Conservation (phyloP, 306 rosid genomes). For the Fragaria ananassa region DNA sequence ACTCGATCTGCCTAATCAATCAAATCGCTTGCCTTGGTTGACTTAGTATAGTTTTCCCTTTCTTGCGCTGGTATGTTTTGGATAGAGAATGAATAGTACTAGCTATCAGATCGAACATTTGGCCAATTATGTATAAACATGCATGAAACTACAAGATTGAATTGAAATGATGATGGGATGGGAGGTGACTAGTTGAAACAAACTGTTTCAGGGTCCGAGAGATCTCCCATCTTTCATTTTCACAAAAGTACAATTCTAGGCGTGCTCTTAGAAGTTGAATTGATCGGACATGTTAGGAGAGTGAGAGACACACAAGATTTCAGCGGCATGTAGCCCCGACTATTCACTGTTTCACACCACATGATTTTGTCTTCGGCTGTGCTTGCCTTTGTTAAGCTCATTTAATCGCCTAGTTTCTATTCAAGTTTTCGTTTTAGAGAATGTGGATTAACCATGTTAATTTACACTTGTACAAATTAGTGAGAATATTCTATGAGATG, state of each 20-base stretch:
- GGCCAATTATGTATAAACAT: neutral
- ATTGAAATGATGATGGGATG: neutral
- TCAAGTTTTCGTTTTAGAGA: neutral
- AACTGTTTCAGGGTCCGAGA: conserved; percentile 1
- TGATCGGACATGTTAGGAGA: neutral
- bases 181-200: neutral
- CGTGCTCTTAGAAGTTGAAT: neutral
- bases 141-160: neutral
- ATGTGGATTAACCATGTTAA: neutral
- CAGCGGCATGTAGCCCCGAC: neutral
- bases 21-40: neutral
- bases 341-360: neutral
- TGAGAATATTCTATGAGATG: too few species aligned
- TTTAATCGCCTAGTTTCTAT: neutral
- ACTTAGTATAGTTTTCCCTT: neutral
- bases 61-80: neutral
- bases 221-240: conserved; percentile 7
- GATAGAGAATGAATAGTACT: neutral
- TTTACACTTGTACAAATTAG: too few species aligned
- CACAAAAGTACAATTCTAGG: neutral
- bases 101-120: neutral
- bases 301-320: neutral
- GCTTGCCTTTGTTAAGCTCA: neutral
- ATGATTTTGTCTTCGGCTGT: neutral
- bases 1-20: neutral